phyloP scores from a whole-genome alignment of 371 early-diverging fungal species.

The Smittium culicis region DNA sequence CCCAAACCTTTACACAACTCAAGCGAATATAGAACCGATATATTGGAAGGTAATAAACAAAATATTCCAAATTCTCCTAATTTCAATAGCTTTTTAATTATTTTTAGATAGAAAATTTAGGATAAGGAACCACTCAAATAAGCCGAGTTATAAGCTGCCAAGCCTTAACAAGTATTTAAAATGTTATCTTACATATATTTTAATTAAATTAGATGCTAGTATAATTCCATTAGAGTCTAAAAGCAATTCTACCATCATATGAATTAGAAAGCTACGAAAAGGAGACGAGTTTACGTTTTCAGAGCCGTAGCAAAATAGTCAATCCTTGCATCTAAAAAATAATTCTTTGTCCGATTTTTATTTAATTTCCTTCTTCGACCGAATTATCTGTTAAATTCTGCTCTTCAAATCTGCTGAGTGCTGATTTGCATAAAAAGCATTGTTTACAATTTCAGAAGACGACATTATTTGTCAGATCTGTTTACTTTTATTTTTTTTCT shows the following conservation, averaged over 20 bases:
- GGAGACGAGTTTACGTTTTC: conserved; percentile 11
- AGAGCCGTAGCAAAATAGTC: background rate
- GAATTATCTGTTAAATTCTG: background rate
- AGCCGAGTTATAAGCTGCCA: conserved; percentile 7
- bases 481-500: background rate
- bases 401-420: background rate
- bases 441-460: background rate
- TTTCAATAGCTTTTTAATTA: too few relatives aligned
- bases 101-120: background rate
- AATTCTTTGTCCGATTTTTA: background rate
- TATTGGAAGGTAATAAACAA: too few relatives aligned
- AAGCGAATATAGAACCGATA: too few relatives aligned
- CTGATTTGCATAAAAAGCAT: background rate
- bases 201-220: too few relatives aligned
- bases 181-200: too few relatives aligned
- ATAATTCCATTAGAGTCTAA: background rate
- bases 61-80: too few relatives aligned
- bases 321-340: conserved; percentile 1
- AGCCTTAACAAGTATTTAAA: conserved; percentile 9
- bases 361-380: background rate
- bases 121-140: background rate
- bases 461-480: background rate
- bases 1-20: too few relatives aligned
- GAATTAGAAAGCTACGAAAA: conserved; percentile 11
- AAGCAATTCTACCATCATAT: background rate